Conservation (phyloP, 305 asterid genomes). For the Andrographis paniculata region DNA sequence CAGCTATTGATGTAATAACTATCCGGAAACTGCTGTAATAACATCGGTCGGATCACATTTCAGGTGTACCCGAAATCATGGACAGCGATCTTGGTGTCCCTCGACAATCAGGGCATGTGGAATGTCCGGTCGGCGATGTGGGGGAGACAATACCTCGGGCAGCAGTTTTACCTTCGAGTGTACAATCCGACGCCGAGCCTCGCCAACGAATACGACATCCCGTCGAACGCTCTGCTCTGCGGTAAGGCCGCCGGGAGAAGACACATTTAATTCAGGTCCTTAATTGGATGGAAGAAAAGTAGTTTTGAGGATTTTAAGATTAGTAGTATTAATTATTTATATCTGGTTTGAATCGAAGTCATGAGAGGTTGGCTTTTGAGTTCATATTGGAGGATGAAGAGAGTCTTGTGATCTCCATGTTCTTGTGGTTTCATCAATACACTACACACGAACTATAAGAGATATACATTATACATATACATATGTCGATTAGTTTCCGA, state of each 20-base stretch:
- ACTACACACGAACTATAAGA: no score
- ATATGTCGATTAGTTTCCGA: no score
- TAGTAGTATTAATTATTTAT: no score
- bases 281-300: no score
- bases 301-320: no score
- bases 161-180: constrained; percentile 75
- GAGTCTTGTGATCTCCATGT: no score
- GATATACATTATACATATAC: no score
- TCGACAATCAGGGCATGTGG: constrained; percentile 99
- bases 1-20: not conserved
- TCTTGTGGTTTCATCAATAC: no score
- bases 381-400: no score
- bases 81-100: constrained; percentile 67
- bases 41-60: constrained; percentile 4
- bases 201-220: constrained; percentile 65
- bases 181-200: constrained; percentile 43
- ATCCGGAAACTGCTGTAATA: not conserved
- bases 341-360: not conserved
- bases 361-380: not conserved
- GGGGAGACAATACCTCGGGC: constrained; percentile 89
- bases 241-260: constrained; percentile 66
- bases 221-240: constrained; percentile 68
- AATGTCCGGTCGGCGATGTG: constrained; percentile 86
- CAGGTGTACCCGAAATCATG: constrained; percentile 89
- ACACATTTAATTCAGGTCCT: constrained; percentile 20